phyloP scores from a whole-genome alignment of 371 early-diverging fungal species.

The Apophysomyces trapeziformis region DNA sequence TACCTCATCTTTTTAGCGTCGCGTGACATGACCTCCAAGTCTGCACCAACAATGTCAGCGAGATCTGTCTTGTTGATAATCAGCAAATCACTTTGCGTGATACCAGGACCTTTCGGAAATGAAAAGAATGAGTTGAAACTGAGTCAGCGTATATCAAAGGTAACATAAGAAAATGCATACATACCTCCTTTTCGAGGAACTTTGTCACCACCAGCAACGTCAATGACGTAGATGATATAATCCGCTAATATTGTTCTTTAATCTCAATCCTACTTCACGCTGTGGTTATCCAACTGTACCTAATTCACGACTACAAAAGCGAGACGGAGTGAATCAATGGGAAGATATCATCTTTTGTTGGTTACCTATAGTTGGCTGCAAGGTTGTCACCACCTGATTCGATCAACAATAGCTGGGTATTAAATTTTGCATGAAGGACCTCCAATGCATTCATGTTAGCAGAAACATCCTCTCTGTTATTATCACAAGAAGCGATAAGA shows the following conservation, averaged over 20 bases:
- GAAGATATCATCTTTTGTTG: background rate
- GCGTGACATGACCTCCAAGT: conserved; percentile 87
- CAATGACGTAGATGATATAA: conserved; percentile 96
- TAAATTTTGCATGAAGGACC: conserved; percentile 81
- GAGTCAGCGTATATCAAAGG: background rate
- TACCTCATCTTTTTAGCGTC: conserved; percentile 91
- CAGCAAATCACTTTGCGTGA: conserved; percentile 91
- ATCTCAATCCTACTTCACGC: background rate
- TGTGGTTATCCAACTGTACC: conserved; percentile 24
- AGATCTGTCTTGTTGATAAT: conserved; percentile 96
- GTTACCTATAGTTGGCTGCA: conserved; percentile 86
- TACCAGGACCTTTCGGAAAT: conserved; percentile 75
- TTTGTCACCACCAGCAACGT: conserved; percentile 96
- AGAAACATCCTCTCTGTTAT: conserved; percentile 87
- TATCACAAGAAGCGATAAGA: background rate
- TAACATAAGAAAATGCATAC: background rate
- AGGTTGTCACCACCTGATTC: conserved; percentile 95
- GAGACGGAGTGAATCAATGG: conserved; percentile 1
- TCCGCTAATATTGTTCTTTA: conserved; percentile 65
- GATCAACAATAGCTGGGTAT: conserved; percentile 81
- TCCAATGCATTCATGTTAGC: conserved; percentile 93
- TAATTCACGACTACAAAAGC: conserved; percentile 48
- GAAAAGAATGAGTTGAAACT: background rate
- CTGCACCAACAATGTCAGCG: conserved; percentile 87
- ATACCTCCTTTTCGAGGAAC: conserved; percentile 82